These are phyloP conservation scores for Volvariella volvacea DNA, from an alignment of 1,284 basidiomycete species.

Conservation along the genomic window DNA sequence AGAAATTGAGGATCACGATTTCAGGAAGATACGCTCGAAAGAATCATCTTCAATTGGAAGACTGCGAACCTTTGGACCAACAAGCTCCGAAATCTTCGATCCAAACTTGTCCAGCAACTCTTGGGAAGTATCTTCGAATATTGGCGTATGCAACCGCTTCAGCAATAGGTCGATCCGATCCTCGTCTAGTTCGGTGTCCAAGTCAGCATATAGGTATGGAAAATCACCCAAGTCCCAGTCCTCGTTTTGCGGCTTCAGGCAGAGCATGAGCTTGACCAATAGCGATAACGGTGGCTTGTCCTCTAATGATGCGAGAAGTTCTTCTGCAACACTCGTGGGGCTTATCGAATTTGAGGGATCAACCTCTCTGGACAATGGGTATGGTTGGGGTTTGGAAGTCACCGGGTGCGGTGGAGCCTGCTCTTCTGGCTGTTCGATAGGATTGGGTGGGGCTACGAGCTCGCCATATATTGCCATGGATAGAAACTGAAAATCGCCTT, in stretches of 20 bases:
- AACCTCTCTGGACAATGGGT: slow-evolving; percentile 38
- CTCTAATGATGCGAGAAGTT: slow-evolving; percentile 51
- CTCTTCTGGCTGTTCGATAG: slow-evolving; percentile 16
- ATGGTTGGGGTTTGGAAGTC: slow-evolving; percentile 12
- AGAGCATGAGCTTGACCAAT: slow-evolving; percentile 64
- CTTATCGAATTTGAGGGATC: slow-evolving; percentile 56
- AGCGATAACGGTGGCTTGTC: slow-evolving; percentile 54
- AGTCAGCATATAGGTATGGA: slow-evolving; percentile 55
- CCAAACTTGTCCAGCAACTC: slow-evolving; percentile 46
- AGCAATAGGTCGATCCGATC: slow-evolving; percentile 50
- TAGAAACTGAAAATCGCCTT: slow-evolving; percentile 58
- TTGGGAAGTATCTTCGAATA: slow-evolving; percentile 45
- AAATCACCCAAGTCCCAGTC: slow-evolving; percentile 73
- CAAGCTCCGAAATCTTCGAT: slow-evolving; percentile 39
- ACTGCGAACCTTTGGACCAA: slow-evolving; percentile 40
- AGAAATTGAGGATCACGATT: slow-evolving; percentile 1
- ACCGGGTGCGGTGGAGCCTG: not conserved
- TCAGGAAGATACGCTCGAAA: no score
- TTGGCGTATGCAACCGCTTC: slow-evolving; percentile 43
- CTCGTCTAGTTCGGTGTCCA: slow-evolving; percentile 33
- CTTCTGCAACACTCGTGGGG: slow-evolving; percentile 34
- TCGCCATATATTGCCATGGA: slow-evolving; percentile 69
- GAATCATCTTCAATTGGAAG: no score
- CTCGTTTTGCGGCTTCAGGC: slow-evolving; percentile 64
- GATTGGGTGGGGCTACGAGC: slow-evolving; percentile 35